A percentile compares a stretch with the other conserved stretches of the same genome.
Evolutionary conservation across 2,329 filamentous ascomycete genomes (phyloP).

Genomic region (Hymenoscyphus linearis): DNA sequence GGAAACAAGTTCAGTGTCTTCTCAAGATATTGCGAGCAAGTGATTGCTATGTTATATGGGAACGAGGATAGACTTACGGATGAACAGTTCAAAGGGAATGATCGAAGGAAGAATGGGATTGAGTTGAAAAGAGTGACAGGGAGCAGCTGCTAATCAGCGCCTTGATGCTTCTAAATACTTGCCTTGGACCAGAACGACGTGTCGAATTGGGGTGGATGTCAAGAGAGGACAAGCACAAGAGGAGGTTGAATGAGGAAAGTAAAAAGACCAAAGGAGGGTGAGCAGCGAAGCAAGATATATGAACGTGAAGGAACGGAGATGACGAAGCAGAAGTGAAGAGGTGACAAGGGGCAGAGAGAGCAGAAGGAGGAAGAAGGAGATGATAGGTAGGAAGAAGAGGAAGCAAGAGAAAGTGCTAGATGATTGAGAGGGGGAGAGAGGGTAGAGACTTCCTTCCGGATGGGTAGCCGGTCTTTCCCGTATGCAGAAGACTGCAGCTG

Average conservation of each 20-base stretch:
- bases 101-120: not conserved
- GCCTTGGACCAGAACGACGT: conserved; percentile 15
- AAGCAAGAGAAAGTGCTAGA: too few relatives aligned
- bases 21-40: not conserved
- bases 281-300: conserved; percentile 7
- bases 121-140: conserved; percentile 14
- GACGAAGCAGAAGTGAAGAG: conserved; percentile 2
- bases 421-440: not conserved
- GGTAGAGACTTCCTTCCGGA: not conserved
- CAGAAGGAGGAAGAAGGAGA: not conserved
- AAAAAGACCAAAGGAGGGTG: conserved; percentile 8
- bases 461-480: not conserved
- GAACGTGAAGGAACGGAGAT: not conserved
- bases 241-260: conserved; percentile 2
- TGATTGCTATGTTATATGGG: not conserved
- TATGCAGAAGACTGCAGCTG: not conserved
- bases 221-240: conserved; percentile 2
- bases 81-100: not conserved
- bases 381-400: not conserved
- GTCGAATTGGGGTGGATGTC: conserved; percentile 12
- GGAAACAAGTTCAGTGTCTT: not conserved
- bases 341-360: conserved; percentile 5
- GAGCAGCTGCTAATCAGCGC: conserved; percentile 6
- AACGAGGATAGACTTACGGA: conserved; percentile 1
- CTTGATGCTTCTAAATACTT: conserved; percentile 5